A percentile compares a stretch with the other conserved stretches of the same genome.
Conservation (phyloP, 1,284 basidiomycete species). For the Fomitopsis schrenkii region DNA sequence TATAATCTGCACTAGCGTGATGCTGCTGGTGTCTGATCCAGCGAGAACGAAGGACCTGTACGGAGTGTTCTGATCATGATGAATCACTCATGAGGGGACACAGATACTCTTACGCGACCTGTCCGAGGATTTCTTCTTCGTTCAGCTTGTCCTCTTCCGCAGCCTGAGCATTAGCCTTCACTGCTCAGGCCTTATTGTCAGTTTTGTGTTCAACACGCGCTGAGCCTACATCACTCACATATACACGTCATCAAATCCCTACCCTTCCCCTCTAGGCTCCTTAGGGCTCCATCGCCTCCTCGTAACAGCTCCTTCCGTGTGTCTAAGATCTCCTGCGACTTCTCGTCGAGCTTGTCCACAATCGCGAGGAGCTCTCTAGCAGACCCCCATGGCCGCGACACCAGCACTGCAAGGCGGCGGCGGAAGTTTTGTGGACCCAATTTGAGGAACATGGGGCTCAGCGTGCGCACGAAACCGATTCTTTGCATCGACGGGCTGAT, state of each 20-base stretch:
- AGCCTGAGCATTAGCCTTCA: conserved; percentile 10
- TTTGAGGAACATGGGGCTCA: neutral
- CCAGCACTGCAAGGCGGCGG: neutral
- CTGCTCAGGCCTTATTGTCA: neutral
- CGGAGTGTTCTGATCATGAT: too few relatives aligned
- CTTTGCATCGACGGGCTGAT: neutral
- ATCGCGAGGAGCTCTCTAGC: conserved; percentile 31
- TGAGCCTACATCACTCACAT: conserved; percentile 32
- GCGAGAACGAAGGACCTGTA: conserved; percentile 5
- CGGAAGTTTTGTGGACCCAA: conserved; percentile 1
- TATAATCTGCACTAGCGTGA: neutral
- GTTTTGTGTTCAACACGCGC: neutral
- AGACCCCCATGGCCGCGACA: conserved; percentile 11
- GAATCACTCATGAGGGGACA: neutral
- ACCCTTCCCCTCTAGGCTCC: conserved; percentile 29
- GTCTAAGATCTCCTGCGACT: conserved; percentile 32
- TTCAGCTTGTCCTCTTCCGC: conserved; percentile 5
- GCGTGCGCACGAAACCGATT: neutral
- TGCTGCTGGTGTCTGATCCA: conserved; percentile 17
- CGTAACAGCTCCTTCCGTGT: conserved; percentile 32
- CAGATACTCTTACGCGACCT: conserved; percentile 11
- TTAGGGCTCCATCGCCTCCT: conserved; percentile 27
- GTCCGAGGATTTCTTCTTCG: neutral
- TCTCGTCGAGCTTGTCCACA: conserved; percentile 33
- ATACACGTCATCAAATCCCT: conserved; percentile 45